These are phyloP conservation scores for Podospora pseudopauciseta DNA, from an alignment of 495 filamentous ascomycete species.

Conservation along the genomic window DNA sequence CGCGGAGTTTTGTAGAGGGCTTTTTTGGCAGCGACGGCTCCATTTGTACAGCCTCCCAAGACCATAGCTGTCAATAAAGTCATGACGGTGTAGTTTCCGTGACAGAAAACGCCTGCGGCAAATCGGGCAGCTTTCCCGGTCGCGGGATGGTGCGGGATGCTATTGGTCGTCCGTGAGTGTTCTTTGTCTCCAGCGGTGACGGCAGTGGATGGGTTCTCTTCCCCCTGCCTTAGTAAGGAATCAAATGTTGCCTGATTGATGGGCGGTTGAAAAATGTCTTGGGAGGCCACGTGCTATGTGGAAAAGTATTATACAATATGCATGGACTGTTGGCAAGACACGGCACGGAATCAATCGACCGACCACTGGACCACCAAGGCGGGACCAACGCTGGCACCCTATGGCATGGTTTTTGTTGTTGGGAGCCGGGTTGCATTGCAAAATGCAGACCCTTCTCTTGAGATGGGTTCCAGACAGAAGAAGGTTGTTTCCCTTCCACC, in stretches of 20 bases:
- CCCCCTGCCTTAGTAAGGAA: background rate
- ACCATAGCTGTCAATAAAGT: background rate
- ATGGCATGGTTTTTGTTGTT: too few species aligned
- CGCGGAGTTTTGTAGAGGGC: background rate
- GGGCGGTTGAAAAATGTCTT: background rate
- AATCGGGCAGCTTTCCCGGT: background rate
- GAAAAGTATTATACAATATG: background rate
- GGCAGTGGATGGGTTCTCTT: background rate
- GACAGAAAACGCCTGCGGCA: background rate
- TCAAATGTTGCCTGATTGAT: too few species aligned
- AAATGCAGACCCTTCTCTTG: too few species aligned
- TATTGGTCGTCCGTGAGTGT: too few species aligned
- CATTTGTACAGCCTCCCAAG: slow-evolving; percentile 1
- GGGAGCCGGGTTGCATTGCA: too few species aligned
- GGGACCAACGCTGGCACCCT: background rate
- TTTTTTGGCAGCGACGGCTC: background rate
- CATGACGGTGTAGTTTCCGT: background rate
- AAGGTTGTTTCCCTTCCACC: too few species aligned
- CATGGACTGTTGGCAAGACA: background rate
- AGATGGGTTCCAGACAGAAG: too few species aligned
- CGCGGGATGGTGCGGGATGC: background rate
- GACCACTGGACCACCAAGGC: background rate
- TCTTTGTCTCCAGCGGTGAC: background rate
- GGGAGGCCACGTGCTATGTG: background rate
- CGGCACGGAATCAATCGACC: background rate